Evolutionary conservation across 768 basidiomycete species (phyloP), one percentile per base, ranked within the genome.

Genomic region (Saitozyma podzolica): DNA sequence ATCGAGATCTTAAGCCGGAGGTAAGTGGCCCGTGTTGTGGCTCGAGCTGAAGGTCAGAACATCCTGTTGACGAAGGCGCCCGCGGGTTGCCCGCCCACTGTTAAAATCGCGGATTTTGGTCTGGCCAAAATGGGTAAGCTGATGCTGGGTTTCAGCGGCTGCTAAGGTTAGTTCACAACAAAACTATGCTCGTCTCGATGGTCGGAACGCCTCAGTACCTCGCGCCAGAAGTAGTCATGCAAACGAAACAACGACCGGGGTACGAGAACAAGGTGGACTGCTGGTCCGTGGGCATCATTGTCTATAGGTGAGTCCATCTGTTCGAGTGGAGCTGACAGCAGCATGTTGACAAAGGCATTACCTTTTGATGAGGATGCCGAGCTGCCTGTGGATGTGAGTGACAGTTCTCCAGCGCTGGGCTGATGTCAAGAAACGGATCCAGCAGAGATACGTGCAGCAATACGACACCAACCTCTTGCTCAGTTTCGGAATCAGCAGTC

Each of bases 71-170:
- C 92, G 0, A 82, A 75, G 9, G 85, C 87, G 48, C 63, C 66
- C 13, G 42, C 55, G n/a, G 67, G 66, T 42, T 17, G 82, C 2
- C 89, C 89, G 0, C 89, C 89, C 0, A 78, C 81, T 1, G 86
- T 91, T 69, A 97, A 97, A 75, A 88, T 97, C 14, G 94, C 95
- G 2, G 95, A 97, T 78, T 99, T 96, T 75, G 95, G 95, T 4
- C 85, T 97, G 8, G 94, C 95, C 0, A 99, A 98, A 77, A 86
- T 89, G 56, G 59, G 66, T 67, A 14, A 57, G 66, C 3, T 47
- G 45, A 2, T 17, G 11, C 11, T 47, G 13, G 45, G 13, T 17
- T 11, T 47, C 6, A 29, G 29, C 29, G 8, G n/a, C 40, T n/a
- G 10, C 47, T 51, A 43, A 45, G 13, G 9, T 7, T 71, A 69